Evolutionary conservation across 495 filamentous ascomycete genomes (phyloP), one percentile per base, ranked within the genome.

Genomic region (Tricharina praecox): DNA sequence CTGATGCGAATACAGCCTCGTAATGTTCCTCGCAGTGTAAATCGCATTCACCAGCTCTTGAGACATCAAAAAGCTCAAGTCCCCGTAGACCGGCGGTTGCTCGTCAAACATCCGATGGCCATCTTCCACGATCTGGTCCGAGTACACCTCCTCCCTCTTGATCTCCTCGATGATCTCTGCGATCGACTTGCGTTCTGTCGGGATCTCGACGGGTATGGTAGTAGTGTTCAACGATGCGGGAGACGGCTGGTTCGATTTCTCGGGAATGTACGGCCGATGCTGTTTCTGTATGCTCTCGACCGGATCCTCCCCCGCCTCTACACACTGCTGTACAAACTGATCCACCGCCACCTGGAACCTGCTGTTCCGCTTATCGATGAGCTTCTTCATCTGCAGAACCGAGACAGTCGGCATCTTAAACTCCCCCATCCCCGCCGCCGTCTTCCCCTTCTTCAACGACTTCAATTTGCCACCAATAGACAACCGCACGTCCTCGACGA

Each of bases 401-500:
- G 83, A 85, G 63, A 75, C 93, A 15, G 93, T 82, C 0, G 90
- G 90, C 82, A 94, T 90, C 64, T 83, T 92, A 59, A 95, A 53
- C 45, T 86, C 76, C 54, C 95, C 85, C 32, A 85, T 71, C 50
- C 72, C 71, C 50, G 15, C 10, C 20, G 15, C 43, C 10, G 19
- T 21, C 24, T 82, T 70, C 3, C 77, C 68, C 56, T 85, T 80
- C 5, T n/a, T n/a, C n/a, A n/a, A n/a, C n/a, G n/a, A n/a, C n/a
- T n/a, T n/a, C n/a, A n/a, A n/a, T n/a, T n/a, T n/a, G n/a, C n/a
- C n/a, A n/a, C n/a, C n/a, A n/a, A n/a, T n/a, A n/a, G n/a, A n/a
- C n/a, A n/a, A n/a, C n/a, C n/a, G n/a, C n/a, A n/a, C n/a, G n/a
- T 77, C 90, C 59, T 95, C 90, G 18, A 92, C 63, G 54, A 88